Conservation (phyloP, 2,329 filamentous ascomycete species). For the Colletotrichum destructivum region DNA sequence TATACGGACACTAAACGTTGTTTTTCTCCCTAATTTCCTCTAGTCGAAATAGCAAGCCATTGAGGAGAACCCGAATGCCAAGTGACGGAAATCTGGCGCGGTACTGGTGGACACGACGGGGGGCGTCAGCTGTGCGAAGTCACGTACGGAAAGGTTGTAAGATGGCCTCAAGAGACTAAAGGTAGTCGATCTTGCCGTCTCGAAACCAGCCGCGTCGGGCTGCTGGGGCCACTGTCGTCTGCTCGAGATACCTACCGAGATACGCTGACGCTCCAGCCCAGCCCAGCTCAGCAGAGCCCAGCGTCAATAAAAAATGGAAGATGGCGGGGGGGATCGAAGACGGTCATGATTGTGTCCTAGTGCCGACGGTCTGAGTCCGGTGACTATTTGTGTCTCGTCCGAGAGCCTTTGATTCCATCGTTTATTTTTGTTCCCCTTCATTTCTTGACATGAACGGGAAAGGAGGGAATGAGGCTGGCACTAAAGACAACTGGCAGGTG, state of each 20-base stretch:
- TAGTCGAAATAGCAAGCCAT: conserved; percentile 13
- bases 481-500: conserved; percentile 15
- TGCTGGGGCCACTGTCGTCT: conserved; percentile 25
- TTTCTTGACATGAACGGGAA: neutral
- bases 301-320: neutral
- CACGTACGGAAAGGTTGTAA: conserved; percentile 13
- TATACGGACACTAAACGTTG: conserved; percentile 24
- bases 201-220: conserved; percentile 34
- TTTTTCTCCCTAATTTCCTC: conserved; percentile 27
- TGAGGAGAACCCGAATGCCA: conserved; percentile 21
- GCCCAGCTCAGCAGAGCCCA: neutral
- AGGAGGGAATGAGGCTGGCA: conserved; percentile 24
- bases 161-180: conserved; percentile 3
- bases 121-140: neutral
- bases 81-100: conserved; percentile 25
- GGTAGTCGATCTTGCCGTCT: conserved; percentile 2
- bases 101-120: conserved; percentile 3
- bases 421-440: conserved; percentile 20
- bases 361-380: neutral
- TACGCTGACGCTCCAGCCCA: conserved; percentile 5
- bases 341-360: conserved; percentile 7
- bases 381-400: conserved; percentile 29
- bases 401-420: conserved; percentile 31
- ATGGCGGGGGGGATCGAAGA: neutral
- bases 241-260: neutral